phyloP scores from a whole-genome alignment of 73 alveolate genomes.

The Paramecium sonneborni region DNA sequence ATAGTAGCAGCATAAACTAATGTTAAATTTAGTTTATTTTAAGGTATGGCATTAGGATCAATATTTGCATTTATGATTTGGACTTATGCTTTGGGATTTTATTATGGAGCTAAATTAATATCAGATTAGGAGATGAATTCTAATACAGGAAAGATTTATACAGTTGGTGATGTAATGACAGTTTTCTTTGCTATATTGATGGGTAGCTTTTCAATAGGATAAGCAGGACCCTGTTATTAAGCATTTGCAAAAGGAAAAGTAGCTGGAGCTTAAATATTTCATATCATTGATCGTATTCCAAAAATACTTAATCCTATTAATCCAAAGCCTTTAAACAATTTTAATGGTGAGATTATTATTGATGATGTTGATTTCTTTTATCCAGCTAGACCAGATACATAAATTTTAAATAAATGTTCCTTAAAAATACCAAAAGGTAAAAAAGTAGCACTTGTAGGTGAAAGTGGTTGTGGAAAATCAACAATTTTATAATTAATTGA shows the following conservation, averaged over 20 bases:
- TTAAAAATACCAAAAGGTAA: constrained; percentile 71
- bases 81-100: constrained; percentile 64
- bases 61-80: constrained; percentile 42
- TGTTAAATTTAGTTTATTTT: constrained; percentile 36
- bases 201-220: constrained; percentile 80
- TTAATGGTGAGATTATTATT: constrained; percentile 74
- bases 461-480: constrained; percentile 83
- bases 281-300: constrained; percentile 74
- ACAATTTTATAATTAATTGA: constrained; percentile 76
- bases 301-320: constrained; percentile 52
- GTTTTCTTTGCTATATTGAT: constrained; percentile 80
- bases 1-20: constrained; percentile 32
- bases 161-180: constrained; percentile 79
- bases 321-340: not conserved
- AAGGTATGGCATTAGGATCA: constrained; percentile 48
- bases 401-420: constrained; percentile 65
- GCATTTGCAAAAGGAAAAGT: constrained; percentile 78
- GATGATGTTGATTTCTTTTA: constrained; percentile 74
- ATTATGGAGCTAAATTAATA: constrained; percentile 64
- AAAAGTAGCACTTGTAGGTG: constrained; percentile 89
- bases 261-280: constrained; percentile 73
- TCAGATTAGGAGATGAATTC: not conserved
- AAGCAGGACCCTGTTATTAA: constrained; percentile 77
- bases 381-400: constrained; percentile 75
- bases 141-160: constrained; percentile 63